Evolutionary conservation across 495 filamentous ascomycete genomes (phyloP), one percentile per base, ranked within the genome.

Genomic region (Tuber brumale): DNA sequence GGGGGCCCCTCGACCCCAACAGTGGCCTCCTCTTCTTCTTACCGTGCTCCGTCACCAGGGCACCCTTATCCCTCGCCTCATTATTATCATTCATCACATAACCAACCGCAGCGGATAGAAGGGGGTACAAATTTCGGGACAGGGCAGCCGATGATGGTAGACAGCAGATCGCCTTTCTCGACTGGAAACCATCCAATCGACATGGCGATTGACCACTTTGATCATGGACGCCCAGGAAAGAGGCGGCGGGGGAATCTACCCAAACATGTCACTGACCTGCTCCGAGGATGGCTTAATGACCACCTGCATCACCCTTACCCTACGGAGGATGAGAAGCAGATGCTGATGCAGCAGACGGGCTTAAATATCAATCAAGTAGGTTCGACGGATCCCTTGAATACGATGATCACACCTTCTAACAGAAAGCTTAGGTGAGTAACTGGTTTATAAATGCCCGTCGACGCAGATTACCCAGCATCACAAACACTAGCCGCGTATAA

Each of bases 391-490:
- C 23, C 43, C 42, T 71, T 51, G 27, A 35, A 66, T 18, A 16
- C n/a, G 39, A 42, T 71, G 31, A 61, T 31, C 51, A 69, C 61
- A 48, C 66, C 27, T 66, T 71, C 81, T 83, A 44, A 84, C 70
- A 27, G 39, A 41, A 78, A 85, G 85, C 86, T 79, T 84, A 97
- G 89, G 93, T 97, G 73, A 94, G 92, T 76, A 97, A 97, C 82
- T 97, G 94, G 94, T 97, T 97, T 84, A 97, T 97, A 84, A 97
- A 97, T 80, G 93, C 93, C 16, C 88, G 94, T 72, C 87, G 94
- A 70, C 89, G 94, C 66, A 90, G 93, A 76, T 84, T 94, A n/a
- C 93, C 93, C 37, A 80, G 77, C 48, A 80, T 80, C 73, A 80
- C 78, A 76, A 75, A 72, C 31, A 78, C 77, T 10, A 35, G 73